Evolutionary conservation across 257 asterid species (phyloP).

Genomic region (Salvia rosmarinus): DNA sequence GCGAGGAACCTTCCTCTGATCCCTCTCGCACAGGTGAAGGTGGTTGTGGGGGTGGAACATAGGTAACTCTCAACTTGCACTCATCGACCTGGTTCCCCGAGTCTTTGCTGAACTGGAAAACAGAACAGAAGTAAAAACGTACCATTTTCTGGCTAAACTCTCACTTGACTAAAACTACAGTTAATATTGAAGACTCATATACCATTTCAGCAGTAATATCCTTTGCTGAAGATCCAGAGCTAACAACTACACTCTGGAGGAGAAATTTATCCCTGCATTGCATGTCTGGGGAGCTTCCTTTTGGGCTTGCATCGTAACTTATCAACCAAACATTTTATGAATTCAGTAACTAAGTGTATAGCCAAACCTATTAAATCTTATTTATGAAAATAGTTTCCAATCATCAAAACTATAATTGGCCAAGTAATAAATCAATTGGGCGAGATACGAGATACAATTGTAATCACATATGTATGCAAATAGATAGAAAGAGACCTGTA

Average conservation of each 20-base stretch:
- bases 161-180: not conserved
- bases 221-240: slow-evolving; percentile 61
- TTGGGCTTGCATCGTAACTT: slow-evolving; percentile 99
- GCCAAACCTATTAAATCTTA: not conserved
- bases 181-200: slow-evolving; percentile 22
- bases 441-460: not conserved
- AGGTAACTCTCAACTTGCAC: slow-evolving; percentile 82
- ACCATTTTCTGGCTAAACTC: not conserved
- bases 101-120: slow-evolving; percentile 74
- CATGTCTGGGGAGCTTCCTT: slow-evolving; percentile 94
- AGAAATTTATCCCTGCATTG: slow-evolving; percentile 97
- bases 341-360: slow-evolving; percentile 26
- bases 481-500: slow-evolving; percentile 51
- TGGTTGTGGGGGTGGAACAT: slow-evolving; percentile 79
- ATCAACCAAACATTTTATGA: slow-evolving; percentile 34
- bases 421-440: not conserved
- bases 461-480: not conserved
- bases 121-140: slow-evolving; percentile 22
- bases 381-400: slow-evolving; percentile 4
- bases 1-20: too few species aligned
- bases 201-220: slow-evolving; percentile 89
- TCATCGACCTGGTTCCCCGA: slow-evolving; percentile 89
- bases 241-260: slow-evolving; percentile 72
- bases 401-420: not conserved
- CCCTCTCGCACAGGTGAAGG: slow-evolving; percentile 86